Evolutionary conservation across 148 eudicot species (phyloP), one percentile per base, ranked within the genome.

Genomic region (Linanthus parryae): DNA sequence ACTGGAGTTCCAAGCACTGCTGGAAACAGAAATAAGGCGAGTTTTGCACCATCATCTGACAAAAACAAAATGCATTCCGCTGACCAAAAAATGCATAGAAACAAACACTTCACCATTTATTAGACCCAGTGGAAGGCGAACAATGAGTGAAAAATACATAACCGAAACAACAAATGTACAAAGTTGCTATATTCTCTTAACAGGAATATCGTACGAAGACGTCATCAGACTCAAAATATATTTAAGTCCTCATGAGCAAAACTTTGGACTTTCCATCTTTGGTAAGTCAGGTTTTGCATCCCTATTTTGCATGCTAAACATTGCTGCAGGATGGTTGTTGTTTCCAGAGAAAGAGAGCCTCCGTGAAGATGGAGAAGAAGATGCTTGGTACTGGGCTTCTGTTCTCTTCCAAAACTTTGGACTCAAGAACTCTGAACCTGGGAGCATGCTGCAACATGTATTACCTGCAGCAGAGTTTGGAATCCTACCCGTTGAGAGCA

Each of bases 351-450:
- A 61, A 37, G 65, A 74, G 20, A 73, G 34, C 53, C 63, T 76
- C n/a, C n/a, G n/a, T 2, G 79, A 61, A 52, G 44, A 60, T 21
- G 58, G 21, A 48, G n/a, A n/a, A n/a, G n/a, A n/a, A n/a, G n/a
- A n/a, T n/a, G n/a, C n/a, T n/a, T n/a, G n/a, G n/a, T 44, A 70
- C 23, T 74, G 71, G 34, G 71, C 73, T 56, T 81, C 83, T 8
- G 71, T 52, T 55, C 61, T 79, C 71, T 66, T 76, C 94, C 88
- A 78, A 49, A 83, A 82, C 71, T 85, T 85, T 4, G 89, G 83
- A 40, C 83, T 80, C 59, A 80, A 39, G 64, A 83, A 80, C 52
- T 87, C 95, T 25, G 84, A 75, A 50, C 79, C 78, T 22, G 90
- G 83, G 23, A 74, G 30, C 70, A 64, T 45, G 43, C 88, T 76